These are phyloP conservation scores for Trapa incisa DNA, from an alignment of 345 rosid genomes.

Conservation along the genomic window DNA sequence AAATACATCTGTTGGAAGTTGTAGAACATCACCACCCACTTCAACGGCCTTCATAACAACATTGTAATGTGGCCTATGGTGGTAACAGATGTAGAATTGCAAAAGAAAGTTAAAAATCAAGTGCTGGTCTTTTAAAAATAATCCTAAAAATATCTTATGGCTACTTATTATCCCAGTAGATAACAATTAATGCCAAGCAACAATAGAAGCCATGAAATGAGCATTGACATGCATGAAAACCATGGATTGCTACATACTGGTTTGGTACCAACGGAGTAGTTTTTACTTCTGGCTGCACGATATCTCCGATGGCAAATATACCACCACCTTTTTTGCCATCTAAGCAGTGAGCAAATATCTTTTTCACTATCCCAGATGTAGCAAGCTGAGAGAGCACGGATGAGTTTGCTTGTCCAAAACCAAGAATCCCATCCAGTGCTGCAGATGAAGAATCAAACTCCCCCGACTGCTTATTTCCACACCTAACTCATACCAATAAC, in stretches of 20 bases:
- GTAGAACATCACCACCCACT: constrained; percentile 27
- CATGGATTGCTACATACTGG: constrained; percentile 21
- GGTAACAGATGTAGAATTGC: constrained; percentile 9
- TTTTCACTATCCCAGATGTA: constrained; percentile 30
- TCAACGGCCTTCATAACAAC: constrained; percentile 31
- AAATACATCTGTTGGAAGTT: constrained; percentile 22
- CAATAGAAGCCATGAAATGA: background rate
- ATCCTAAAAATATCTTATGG: background rate
- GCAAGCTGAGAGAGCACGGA: constrained; percentile 43
- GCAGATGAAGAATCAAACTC: constrained; percentile 26
- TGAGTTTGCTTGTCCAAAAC: constrained; percentile 39
- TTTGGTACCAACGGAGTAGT: constrained; percentile 34
- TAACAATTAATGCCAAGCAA: background rate
- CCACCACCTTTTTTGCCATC: constrained; percentile 35
- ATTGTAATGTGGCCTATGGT: constrained; percentile 37
- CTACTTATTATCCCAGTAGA: background rate
- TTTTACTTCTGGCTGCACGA: constrained; percentile 28
- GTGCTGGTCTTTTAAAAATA: background rate
- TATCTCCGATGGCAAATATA: constrained; percentile 36
- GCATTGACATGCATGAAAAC: background rate
- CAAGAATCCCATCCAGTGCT: constrained; percentile 40
- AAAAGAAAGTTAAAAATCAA: constrained; percentile 1
- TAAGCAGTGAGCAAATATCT: constrained; percentile 35
- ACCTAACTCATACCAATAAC: constrained; percentile 13
- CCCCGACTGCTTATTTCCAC: constrained; percentile 36